phyloP scores from a whole-genome alignment of 352 stramenopile genomes.

The Chrysophaeum taylorii region DNA sequence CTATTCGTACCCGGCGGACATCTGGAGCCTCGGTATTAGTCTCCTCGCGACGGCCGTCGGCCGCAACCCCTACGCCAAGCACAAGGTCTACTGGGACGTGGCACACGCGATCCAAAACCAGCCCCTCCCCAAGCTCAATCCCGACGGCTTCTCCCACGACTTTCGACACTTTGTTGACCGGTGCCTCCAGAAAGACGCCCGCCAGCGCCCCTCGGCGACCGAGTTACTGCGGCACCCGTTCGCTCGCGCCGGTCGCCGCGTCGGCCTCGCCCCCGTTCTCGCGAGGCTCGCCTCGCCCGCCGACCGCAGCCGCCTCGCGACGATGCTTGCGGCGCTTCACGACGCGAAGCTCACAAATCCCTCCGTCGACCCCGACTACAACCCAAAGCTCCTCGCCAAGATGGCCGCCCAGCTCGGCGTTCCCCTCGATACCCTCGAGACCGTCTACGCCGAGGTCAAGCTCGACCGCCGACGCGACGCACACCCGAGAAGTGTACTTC shows the following conservation, averaged over 20 bases:
- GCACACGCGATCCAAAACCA: slow-evolving; percentile 26
- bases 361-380: neutral
- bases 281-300: neutral
- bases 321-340: neutral
- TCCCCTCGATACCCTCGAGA: neutral
- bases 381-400: neutral
- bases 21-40: slow-evolving; percentile 44
- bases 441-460: neutral
- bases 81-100: slow-evolving; percentile 35
- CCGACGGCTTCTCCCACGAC: slow-evolving; percentile 22
- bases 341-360: neutral
- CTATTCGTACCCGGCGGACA: slow-evolving; percentile 56
- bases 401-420: neutral
- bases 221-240: slow-evolving; percentile 30
- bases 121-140: slow-evolving; percentile 24
- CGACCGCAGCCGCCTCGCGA: neutral
- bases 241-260: neutral
- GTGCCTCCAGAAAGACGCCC: slow-evolving; percentile 41
- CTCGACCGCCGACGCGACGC: no score
- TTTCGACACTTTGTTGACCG: slow-evolving; percentile 40
- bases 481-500: no score
- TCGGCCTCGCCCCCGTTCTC: neutral
- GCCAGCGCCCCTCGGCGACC: slow-evolving; percentile 22
- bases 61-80: slow-evolving; percentile 26
- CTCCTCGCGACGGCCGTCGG: slow-evolving; percentile 38